phyloP scores from a whole-genome alignment of 352 stramenopile species.

The Discostella stelligera region DNA sequence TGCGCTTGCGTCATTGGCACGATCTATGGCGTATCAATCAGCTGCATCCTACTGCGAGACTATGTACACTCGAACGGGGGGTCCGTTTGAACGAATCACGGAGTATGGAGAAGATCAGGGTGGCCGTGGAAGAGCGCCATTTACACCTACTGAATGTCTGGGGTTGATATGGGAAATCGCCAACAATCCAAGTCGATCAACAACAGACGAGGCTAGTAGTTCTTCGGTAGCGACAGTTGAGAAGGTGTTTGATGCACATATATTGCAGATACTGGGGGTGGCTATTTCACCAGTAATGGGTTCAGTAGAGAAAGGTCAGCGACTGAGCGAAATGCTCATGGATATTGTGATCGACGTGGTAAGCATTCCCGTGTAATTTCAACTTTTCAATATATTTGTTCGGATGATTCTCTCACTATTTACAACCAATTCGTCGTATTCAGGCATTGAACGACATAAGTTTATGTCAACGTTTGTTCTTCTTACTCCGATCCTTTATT shows the following conservation, averaged over 20 bases:
- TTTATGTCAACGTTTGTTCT: slow-evolving; percentile 58
- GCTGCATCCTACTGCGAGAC: slow-evolving; percentile 41
- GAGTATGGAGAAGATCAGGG: not conserved
- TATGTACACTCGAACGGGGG: slow-evolving; percentile 20
- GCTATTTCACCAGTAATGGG: slow-evolving; percentile 30
- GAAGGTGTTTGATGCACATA: slow-evolving; percentile 44
- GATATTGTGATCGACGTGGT: slow-evolving; percentile 50
- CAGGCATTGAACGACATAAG: slow-evolving; percentile 43
- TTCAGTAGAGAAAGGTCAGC: slow-evolving; percentile 7
- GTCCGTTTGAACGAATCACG: slow-evolving; percentile 24
- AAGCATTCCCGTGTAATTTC: slow-evolving; percentile 1
- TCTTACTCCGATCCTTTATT: slow-evolving; percentile 53
- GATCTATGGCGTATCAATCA: slow-evolving; percentile 39
- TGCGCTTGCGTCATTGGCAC: slow-evolving; percentile 21
- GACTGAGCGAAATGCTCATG: slow-evolving; percentile 36
- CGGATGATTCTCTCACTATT: not conserved
- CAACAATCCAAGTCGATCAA: not conserved
- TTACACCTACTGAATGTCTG: slow-evolving; percentile 19
- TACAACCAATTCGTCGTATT: not conserved
- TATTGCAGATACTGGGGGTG: slow-evolving; percentile 57
- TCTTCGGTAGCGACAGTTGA: slow-evolving; percentile 5
- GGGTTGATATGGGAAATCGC: slow-evolving; percentile 33
- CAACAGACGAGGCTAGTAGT: not conserved
- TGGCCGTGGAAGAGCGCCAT: slow-evolving; percentile 9
- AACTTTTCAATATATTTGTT: not conserved